Conservation (phyloP, 2,329 filamentous ascomycete genomes). For the Penicillium janthinellum region DNA sequence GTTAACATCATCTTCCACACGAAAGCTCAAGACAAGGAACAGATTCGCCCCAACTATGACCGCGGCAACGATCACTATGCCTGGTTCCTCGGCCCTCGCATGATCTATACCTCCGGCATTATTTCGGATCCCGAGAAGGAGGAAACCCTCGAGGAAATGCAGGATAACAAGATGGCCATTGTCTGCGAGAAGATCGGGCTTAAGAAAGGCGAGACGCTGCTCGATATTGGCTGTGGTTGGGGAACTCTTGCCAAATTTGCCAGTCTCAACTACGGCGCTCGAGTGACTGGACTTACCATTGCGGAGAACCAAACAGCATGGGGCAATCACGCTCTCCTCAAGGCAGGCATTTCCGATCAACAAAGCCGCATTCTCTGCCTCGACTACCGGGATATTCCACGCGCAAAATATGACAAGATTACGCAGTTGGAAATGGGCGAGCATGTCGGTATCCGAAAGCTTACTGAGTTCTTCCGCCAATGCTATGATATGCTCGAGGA, state of each 20-base stretch:
- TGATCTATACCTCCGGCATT: constrained; percentile 39
- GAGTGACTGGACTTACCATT: constrained; percentile 54
- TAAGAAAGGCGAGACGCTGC: constrained; percentile 71
- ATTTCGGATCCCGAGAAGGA: constrained; percentile 32
- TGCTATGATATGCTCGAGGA: constrained; percentile 88
- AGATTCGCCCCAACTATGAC: constrained; percentile 37
- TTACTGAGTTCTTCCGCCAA: constrained; percentile 73
- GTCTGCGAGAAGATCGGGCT: constrained; percentile 88
- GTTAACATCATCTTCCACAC: constrained; percentile 34
- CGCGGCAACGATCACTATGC: constrained; percentile 37
- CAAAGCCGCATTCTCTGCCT: constrained; percentile 87
- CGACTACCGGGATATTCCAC: constrained; percentile 89
- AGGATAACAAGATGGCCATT: constrained; percentile 88
- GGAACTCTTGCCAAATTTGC: constrained; percentile 86
- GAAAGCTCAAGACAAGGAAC: constrained; percentile 35
- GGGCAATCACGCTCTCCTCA: too few relatives aligned
- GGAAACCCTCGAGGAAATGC: constrained; percentile 38
- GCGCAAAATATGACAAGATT: constrained; percentile 80
- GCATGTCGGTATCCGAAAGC: constrained; percentile 85
- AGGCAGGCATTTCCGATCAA: constrained; percentile 62
- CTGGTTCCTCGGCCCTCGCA: constrained; percentile 39
- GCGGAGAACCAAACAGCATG: too few relatives aligned
- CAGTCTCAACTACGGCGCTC: constrained; percentile 77
- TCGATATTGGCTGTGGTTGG: constrained; percentile 92
- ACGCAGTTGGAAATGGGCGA: constrained; percentile 93